Evolutionary conservation across 2,329 filamentous ascomycete genomes (phyloP), one percentile per base, ranked within the genome.

Genomic region (Cladosporium sp.): DNA sequence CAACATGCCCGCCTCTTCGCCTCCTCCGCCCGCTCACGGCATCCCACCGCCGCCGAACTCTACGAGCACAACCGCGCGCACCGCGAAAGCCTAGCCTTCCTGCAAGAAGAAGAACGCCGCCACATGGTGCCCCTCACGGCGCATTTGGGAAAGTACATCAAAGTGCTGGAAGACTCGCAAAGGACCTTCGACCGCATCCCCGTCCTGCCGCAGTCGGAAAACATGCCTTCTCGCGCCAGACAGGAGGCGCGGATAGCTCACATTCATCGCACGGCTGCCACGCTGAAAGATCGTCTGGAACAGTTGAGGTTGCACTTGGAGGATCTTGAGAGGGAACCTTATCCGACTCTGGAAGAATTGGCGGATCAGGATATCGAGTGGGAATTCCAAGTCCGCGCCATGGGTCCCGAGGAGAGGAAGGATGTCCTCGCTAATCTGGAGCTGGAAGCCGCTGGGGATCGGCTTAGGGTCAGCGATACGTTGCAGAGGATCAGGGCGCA

Each of bases 81-180:
- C 37, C 7, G 18, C 12, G 24, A 48, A 1, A 40, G 29, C 5
- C 15, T 48, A 8, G 18, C 37, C 4, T 9, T 40, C 7, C 18
- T 48, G 18, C 45, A 48, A 18, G 37, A 27, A 34, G 27, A 48
- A 8, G 45, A 48, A 24, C 18, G 30, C n/a, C 18, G 37, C 3
- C 24, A 2, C 27, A 27, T 48, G 5, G 13, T 18, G 4, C 37
- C 37, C 8, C 24, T 48, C 7, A 41, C 34, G 24, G 18, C 37
- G 11, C 32, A 32, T 7, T 15, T 48, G 24, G 9, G 24, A 13
- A 20, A 40, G 18, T 48, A 48, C 18, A 5, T 20, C 12, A 18
- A 24, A 4, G 8, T 13, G n/a, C 18, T 40, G 12, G 18, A 15
- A 7, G 18, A 13, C n/a, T 13, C 32, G 12, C 32, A 17, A n/a